phyloP scores from a whole-genome alignment of 1,284 basidiomycete species.

The Papiliotrema flavescens region DNA sequence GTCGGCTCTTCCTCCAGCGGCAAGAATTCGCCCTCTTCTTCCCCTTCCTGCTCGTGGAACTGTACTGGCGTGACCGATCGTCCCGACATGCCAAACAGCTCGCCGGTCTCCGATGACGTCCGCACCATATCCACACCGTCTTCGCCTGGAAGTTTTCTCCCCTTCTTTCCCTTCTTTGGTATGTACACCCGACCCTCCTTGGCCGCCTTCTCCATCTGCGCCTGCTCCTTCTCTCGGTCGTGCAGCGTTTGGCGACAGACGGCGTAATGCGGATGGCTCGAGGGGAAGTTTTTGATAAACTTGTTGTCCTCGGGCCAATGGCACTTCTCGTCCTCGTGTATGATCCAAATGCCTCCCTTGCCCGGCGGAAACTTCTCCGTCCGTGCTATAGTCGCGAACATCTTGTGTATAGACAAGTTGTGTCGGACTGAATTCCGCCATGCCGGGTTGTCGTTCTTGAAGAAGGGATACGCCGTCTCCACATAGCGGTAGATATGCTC shows the following conservation, averaged over 20 bases:
- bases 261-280: slow-evolving; percentile 37
- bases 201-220: slow-evolving; percentile 37
- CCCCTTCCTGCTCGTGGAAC: slow-evolving; percentile 6
- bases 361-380: slow-evolving; percentile 45
- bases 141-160: slow-evolving; percentile 20
- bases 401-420: slow-evolving; percentile 77
- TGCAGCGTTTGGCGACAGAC: slow-evolving; percentile 42
- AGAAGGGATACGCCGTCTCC: slow-evolving; percentile 86
- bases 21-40: slow-evolving; percentile 38
- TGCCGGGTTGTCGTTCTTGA: slow-evolving; percentile 86
- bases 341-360: slow-evolving; percentile 50
- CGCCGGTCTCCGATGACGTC: slow-evolving; percentile 11
- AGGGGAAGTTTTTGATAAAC: slow-evolving; percentile 47
- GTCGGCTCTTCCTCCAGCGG: slow-evolving; percentile 14
- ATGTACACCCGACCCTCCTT: slow-evolving; percentile 39
- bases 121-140: slow-evolving; percentile 18
- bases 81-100: slow-evolving; percentile 3
- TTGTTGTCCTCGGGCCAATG: slow-evolving; percentile 45
- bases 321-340: slow-evolving; percentile 44
- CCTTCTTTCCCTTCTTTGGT: slow-evolving; percentile 46
- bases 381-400: slow-evolving; percentile 62
- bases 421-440: slow-evolving; percentile 91
- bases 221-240: slow-evolving; percentile 38
- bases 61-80: slow-evolving; percentile 10
- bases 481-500: slow-evolving; percentile 97